These are phyloP conservation scores for Rhytidiadelphus loreus DNA, from an alignment of 225 moss, liverwort and hornwort genomes.

Conservation along the genomic window DNA sequence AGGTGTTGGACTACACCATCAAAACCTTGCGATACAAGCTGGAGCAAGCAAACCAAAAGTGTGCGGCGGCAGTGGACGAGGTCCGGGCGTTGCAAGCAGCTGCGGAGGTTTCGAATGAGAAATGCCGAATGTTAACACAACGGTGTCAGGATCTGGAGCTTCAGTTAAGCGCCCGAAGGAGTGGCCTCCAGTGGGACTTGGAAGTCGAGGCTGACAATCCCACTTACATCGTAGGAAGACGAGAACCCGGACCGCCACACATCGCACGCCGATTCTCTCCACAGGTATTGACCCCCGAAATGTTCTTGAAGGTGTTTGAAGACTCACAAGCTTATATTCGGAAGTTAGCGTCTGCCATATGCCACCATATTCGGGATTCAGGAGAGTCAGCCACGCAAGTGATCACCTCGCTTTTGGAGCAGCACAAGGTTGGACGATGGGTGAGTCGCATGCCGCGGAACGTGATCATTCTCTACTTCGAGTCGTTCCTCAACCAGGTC, in stretches of 20 bases:
- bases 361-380: conserved; percentile 31
- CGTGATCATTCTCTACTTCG: conserved; percentile 44
- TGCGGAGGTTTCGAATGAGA: conserved; percentile 17
- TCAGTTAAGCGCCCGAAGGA: conserved; percentile 13
- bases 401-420: conserved; percentile 39
- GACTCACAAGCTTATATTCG: conserved; percentile 24
- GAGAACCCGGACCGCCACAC: background rate
- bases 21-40: conserved; percentile 42
- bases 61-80: conserved; percentile 20
- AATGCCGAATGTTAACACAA: conserved; percentile 17
- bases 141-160: conserved; percentile 33
- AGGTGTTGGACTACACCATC: conserved; percentile 50
- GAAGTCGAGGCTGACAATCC: conserved; percentile 7
- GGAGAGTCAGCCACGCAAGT: conserved; percentile 46
- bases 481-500: conserved; percentile 51
- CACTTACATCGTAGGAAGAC: conserved; percentile 11
- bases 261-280: background rate
- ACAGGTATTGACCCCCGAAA: conserved; percentile 12
- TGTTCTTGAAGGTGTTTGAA: conserved; percentile 31
- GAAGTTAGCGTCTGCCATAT: conserved; percentile 23
- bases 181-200: conserved; percentile 19
- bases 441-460: conserved; percentile 38
- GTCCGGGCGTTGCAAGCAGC: conserved; percentile 26
- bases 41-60: conserved; percentile 37
- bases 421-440: conserved; percentile 36